Evolutionary conservation across 176 grass and related monocot genomes (phyloP).

Genomic region (Rhynchospora pubera): DNA sequence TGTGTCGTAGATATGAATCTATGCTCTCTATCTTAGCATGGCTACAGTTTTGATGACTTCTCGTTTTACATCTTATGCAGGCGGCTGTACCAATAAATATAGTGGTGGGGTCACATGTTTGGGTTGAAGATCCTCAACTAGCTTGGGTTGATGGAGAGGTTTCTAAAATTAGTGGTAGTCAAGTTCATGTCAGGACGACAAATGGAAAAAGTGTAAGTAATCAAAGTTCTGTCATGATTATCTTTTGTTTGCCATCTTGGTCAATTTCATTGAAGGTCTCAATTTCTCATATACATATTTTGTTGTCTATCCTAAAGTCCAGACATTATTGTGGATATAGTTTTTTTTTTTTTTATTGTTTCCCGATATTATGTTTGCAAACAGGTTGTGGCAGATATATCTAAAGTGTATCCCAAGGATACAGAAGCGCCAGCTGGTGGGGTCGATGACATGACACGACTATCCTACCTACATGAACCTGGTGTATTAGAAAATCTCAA

Average conservation of each 20-base stretch:
- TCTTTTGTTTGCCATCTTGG: background rate
- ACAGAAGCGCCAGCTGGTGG: constrained; percentile 90
- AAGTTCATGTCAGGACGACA: constrained; percentile 81
- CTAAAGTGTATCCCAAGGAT: constrained; percentile 90
- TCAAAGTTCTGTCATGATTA: background rate
- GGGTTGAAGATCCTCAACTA: constrained; percentile 76
- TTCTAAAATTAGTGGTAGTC: constrained; percentile 61
- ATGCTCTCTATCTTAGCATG: background rate
- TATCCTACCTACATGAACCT: constrained; percentile 99
- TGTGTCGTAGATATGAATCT: background rate
- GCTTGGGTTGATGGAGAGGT: constrained; percentile 99
- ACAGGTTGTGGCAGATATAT: constrained; percentile 67
- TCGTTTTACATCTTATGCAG: constrained; percentile 6
- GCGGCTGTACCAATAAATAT: constrained; percentile 78
- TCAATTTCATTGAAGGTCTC: background rate
- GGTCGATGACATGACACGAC: constrained; percentile 98
- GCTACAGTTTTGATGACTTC: background rate
- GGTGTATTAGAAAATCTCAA: constrained; percentile 97
- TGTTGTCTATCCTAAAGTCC: background rate
- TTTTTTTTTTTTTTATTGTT: background rate
- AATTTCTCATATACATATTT: background rate
- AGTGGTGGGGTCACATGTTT: constrained; percentile 93
- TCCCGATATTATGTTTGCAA: constrained; percentile 25
- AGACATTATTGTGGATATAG: background rate
- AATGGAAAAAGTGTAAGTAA: constrained; percentile 69